phyloP scores from a whole-genome alignment of 106 monocot species.

The Narthecium ossifragum region DNA sequence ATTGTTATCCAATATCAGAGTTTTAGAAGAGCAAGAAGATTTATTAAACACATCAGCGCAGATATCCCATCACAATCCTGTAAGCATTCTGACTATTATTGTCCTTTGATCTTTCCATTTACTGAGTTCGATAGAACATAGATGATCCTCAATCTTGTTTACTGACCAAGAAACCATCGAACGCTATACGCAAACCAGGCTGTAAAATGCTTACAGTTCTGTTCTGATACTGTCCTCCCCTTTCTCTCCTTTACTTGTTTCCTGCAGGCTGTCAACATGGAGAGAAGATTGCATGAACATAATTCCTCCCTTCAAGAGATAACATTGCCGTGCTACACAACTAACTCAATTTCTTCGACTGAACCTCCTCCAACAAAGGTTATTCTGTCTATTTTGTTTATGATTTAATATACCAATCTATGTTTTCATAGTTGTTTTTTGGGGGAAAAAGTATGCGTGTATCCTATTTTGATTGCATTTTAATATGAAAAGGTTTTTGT shows the following conservation, averaged over 20 bases:
- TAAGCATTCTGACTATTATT: not conserved
- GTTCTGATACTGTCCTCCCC: not conserved
- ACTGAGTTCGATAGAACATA: too few species aligned
- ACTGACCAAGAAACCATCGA: too few species aligned
- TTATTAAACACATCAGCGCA: not conserved
- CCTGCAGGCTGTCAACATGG: not conserved
- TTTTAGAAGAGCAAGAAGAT: not conserved
- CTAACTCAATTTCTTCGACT: slow-evolving; percentile 1
- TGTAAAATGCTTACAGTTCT: not conserved
- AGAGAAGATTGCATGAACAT: slow-evolving; percentile 1
- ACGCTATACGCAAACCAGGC: too few species aligned
- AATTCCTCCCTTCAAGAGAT: not conserved
- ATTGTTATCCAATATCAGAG: not conserved
- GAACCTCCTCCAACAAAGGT: not conserved
- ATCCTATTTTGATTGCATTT: too few species aligned
- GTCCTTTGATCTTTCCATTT: not conserved
- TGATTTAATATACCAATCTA: too few species aligned
- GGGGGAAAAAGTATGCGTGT: too few species aligned
- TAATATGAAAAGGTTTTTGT: not conserved
- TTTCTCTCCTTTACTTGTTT: not conserved
- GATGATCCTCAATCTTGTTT: too few species aligned
- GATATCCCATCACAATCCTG: not conserved
- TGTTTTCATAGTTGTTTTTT: too few species aligned
- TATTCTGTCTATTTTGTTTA: not conserved
- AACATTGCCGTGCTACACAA: not conserved